These are phyloP conservation scores for Pichia paraexigua DNA, from an alignment of 805 yeast genomes.

Conservation along the genomic window DNA sequence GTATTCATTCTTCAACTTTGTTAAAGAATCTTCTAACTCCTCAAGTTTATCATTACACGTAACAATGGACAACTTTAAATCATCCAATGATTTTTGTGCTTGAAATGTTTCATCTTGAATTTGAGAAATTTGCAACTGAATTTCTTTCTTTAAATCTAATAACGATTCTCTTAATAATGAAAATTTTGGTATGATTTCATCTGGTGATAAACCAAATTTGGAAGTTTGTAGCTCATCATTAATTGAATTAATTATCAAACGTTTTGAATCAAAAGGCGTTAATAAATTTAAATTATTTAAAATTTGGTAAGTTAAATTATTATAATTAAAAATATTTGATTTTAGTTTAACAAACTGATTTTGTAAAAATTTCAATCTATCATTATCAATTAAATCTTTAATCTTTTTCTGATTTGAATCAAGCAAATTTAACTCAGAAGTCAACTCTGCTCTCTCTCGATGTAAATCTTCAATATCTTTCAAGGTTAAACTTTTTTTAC, in stretches of 20 bases:
- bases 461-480: conserved; percentile 57
- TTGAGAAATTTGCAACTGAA: conserved; percentile 7
- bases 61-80: conserved; percentile 43
- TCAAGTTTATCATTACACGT: conserved; percentile 53
- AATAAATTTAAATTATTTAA: conserved; percentile 23
- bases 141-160: conserved; percentile 31
- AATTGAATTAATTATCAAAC: conserved; percentile 19
- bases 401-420: conserved; percentile 36
- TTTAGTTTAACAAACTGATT: conserved; percentile 45
- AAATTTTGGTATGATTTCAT: conserved; percentile 30
- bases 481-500: conserved; percentile 50
- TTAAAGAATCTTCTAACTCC: conserved; percentile 45
- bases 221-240: conserved; percentile 31
- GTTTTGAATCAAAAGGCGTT: conserved; percentile 14
- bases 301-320: conserved; percentile 43
- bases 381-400: conserved; percentile 35
- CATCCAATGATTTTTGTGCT: conserved; percentile 52
- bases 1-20: conserved; percentile 12
- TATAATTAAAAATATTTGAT: conserved; percentile 47
- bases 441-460: conserved; percentile 50
- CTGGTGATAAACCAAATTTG: conserved; percentile 39
- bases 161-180: conserved; percentile 25
- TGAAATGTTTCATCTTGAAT: conserved; percentile 52
- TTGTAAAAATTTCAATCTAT: conserved; percentile 41
- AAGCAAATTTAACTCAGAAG: conserved; percentile 42